phyloP scores from a whole-genome alignment of 2,329 filamentous ascomycete species.

The Helotiales sp. region DNA sequence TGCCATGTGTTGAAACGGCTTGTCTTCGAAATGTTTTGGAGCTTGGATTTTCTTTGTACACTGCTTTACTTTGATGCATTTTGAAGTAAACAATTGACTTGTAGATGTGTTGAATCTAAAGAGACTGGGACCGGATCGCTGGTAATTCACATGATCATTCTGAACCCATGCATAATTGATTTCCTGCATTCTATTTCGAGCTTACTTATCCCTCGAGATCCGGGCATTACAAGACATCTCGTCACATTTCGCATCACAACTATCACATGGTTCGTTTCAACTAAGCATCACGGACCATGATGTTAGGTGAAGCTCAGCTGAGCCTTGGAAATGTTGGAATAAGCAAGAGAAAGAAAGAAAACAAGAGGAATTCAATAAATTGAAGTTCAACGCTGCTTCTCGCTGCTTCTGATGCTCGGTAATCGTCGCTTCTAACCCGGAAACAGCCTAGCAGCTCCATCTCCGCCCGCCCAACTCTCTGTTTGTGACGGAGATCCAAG shows the following conservation, averaged over 20 bases:
- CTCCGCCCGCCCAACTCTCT: neutral
- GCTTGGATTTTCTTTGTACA: neutral
- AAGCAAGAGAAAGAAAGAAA: neutral
- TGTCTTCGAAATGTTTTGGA: neutral
- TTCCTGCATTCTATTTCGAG: slow-evolving; percentile 3
- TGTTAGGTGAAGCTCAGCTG: neutral
- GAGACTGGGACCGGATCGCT: too few species aligned
- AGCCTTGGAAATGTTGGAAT: neutral
- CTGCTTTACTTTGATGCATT: too few species aligned
- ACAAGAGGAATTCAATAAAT: neutral
- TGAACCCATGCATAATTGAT: neutral
- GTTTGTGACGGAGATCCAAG: neutral
- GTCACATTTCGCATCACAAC: neutral
- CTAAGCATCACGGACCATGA: neutral
- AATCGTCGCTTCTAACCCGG: slow-evolving; percentile 5
- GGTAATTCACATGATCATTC: neutral
- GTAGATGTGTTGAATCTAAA: neutral
- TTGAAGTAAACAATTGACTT: neutral
- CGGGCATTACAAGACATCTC: neutral
- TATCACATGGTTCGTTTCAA: slow-evolving; percentile 12
- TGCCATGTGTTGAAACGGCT: neutral
- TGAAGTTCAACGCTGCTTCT: slow-evolving; percentile 6
- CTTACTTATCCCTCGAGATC: neutral
- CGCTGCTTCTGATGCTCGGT: slow-evolving; percentile 25
- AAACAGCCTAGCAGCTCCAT: neutral